A percentile compares a stretch with the other conserved stretches of the same genome.
phyloP scores from a whole-genome alignment of 208 protist genomes.

The Trypanosoma lewisi region DNA sequence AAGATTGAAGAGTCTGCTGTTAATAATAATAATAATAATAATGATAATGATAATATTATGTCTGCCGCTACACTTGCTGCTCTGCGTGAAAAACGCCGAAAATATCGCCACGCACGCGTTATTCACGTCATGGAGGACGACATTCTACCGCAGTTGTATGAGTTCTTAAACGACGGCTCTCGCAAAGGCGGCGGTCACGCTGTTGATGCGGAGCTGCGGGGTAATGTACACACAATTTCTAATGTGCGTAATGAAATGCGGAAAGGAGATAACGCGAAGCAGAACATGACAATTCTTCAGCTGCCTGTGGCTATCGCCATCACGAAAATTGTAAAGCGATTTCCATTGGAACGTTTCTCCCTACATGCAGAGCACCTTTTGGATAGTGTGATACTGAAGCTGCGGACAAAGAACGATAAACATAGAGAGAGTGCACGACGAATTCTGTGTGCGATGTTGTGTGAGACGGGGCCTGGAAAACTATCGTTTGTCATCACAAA shows the following conservation, averaged over 20 bases:
- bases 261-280: conserved; percentile 50
- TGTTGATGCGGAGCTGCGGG: conserved; percentile 29
- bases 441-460: conserved; percentile 79
- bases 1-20: too few relatives aligned
- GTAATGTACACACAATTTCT: conserved; percentile 63
- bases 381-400: conserved; percentile 73
- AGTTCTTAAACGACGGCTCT: conserved; percentile 54
- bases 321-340: conserved; percentile 81
- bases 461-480: conserved; percentile 79
- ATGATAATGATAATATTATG: conserved; percentile 8
- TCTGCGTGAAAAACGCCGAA: conserved; percentile 37
- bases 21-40: conserved; percentile 1
- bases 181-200: conserved; percentile 24
- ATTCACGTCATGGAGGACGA: conserved; percentile 75
- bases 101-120: conserved; percentile 59
- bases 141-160: conserved; percentile 84
- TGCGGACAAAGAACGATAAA: conserved; percentile 88
- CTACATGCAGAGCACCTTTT: conserved; percentile 75
- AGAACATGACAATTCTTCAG: conserved; percentile 62
- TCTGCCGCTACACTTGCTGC: too few relatives aligned
- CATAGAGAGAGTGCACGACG: conserved; percentile 81
- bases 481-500: conserved; percentile 80
- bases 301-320: conserved; percentile 87
- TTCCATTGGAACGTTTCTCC: conserved; percentile 74
- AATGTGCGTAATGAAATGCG: conserved; percentile 59